These are phyloP conservation scores for Penicillium longicatenatum DNA, from an alignment of 495 filamentous ascomycete species.

Conservation along the genomic window DNA sequence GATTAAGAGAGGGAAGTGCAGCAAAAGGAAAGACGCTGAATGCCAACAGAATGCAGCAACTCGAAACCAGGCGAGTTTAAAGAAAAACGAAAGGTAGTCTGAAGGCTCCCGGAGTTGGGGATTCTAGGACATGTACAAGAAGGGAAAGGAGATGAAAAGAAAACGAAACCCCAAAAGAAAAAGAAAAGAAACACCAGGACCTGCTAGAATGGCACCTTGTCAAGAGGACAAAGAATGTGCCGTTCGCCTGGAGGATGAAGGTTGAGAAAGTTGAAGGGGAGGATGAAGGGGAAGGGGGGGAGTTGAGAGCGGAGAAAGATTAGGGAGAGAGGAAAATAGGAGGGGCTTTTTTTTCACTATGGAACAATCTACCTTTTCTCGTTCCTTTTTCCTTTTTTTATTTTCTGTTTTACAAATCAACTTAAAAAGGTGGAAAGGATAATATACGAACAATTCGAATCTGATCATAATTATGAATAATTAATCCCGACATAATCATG, in stretches of 20 bases:
- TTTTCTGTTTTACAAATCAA: not conserved
- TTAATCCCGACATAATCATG: too few relatives aligned
- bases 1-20: conserved; percentile 24
- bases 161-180: conserved; percentile 31
- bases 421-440: not conserved
- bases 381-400: not conserved
- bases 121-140: conserved; percentile 41
- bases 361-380: not conserved
- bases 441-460: too few relatives aligned
- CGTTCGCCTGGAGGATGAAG: conserved; percentile 24
- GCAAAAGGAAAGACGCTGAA: conserved; percentile 28
- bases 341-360: conserved; percentile 1
- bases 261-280: conserved; percentile 19
- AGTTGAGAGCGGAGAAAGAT: conserved; percentile 6
- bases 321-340: not conserved
- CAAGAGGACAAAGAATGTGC: conserved; percentile 27
- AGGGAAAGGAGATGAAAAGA: conserved; percentile 23
- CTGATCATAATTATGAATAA: too few relatives aligned
- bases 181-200: conserved; percentile 19
- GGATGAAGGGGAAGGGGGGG: conserved; percentile 15
- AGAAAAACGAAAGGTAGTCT: conserved; percentile 41
- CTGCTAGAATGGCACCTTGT: conserved; percentile 4
- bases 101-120: conserved; percentile 23
- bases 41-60: conserved; percentile 38
- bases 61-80: conserved; percentile 39